Base-by-base conservation (phyloP, 768 basidiomycete genomes). In the Xerocomus brunneocitrinus region DNA sequence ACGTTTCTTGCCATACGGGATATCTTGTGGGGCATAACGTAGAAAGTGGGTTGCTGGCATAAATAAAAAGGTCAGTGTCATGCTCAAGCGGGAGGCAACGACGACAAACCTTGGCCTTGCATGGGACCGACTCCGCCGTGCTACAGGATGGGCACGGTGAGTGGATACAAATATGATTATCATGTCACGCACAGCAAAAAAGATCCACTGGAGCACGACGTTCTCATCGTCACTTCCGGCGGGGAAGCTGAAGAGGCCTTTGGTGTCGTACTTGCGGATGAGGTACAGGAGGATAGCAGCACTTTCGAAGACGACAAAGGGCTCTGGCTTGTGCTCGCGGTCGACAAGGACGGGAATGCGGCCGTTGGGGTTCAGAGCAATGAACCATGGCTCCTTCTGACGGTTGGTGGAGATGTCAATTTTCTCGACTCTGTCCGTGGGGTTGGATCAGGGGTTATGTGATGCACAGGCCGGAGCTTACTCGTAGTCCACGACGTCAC, bases 121-220 rank as follows among this genome's bases (percentile, higher is more conserved):
- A 91, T 94, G n/a, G 91, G 89, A 25, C 89, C 89, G 24, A 90
- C 68, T 25, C 86, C 89, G 1, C 87, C 89, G 64, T 90, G 87
- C 84, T 89, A 64, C 14, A 42, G 42, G 32, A 1, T 35, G 8
- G 14, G 9, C 3, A 45, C 39, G 35, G 13, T 47, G 43, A 61
- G 43, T 5, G 28, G 39, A 25, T 36, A 22, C 24, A 8, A 39
- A 4, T 30, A 0, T 3, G 13, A 13, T n/a, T 13, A 5, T 4
- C 4, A 27, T 1, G 19, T 12, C 3, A 61, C 79, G 51, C 56
- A 85, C 85, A n/a, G 83, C 79, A 59, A 92, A 94, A 74, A 92
- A 90, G 50, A 93, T 82, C 93, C 91, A 95, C 63, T 91, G 90
- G 28, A 90, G 62, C 72, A 82, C 76, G 70, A 87, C 84, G 62